Evolutionary conservation across 2,329 filamentous ascomycete genomes (phyloP).

Genomic region (Aureobasidium sp.): DNA sequence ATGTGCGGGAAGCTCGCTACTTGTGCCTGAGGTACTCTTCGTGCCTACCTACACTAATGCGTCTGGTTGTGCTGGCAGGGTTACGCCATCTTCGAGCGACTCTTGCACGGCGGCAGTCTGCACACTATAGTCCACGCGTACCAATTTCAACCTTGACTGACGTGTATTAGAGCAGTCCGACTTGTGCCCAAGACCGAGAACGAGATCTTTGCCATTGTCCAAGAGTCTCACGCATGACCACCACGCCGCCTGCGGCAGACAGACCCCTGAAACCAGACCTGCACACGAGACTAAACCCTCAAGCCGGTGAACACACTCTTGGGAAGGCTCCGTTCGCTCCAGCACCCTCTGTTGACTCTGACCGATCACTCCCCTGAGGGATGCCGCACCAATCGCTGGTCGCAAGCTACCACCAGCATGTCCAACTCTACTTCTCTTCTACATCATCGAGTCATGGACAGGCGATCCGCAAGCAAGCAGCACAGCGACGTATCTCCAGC

Average conservation of each 20-base stretch:
- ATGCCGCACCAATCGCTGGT: neutral
- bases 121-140: neutral
- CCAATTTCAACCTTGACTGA: neutral
- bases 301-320: neutral
- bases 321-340: neutral
- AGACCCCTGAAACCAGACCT: neutral
- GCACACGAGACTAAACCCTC: neutral
- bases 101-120: neutral
- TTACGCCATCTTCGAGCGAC: neutral
- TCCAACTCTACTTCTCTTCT: neutral
- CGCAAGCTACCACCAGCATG: neutral
- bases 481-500: neutral
- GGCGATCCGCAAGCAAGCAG: too few species aligned
- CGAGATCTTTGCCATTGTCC: too few species aligned
- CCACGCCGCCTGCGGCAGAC: neutral
- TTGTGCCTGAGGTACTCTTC: neutral
- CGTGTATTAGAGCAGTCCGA: neutral
- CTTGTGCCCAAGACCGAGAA: neutral
- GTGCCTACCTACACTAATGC: neutral
- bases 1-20: neutral
- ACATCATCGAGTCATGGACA: neutral
- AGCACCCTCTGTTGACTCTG: neutral
- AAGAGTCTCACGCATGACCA: too few species aligned
- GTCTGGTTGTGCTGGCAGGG: neutral
- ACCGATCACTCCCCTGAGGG: neutral